Evolutionary conservation across 345 rosid genomes (phyloP).

Genomic region (Abelmoschus esculentus): DNA sequence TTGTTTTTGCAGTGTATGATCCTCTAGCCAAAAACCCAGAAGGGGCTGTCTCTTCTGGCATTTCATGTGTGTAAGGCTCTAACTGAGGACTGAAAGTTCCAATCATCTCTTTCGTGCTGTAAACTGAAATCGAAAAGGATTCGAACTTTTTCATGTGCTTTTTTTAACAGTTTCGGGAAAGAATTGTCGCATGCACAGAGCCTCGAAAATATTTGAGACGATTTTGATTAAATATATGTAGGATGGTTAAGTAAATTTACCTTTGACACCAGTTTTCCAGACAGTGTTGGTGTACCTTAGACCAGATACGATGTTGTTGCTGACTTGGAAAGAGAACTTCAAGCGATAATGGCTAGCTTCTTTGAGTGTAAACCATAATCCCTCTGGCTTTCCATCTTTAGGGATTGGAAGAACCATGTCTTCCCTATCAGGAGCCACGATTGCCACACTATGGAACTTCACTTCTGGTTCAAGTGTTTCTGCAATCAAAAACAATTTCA

Average conservation of each 20-base stretch:
- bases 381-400: conserved; percentile 46
- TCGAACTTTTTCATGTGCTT: no score
- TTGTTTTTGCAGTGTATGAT: conserved; percentile 64
- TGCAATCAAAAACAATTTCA: conserved; percentile 30
- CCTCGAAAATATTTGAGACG: no score
- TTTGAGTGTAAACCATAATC: conserved; percentile 63
- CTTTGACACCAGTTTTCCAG: not conserved
- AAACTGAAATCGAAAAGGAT: conserved; percentile 28
- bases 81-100: conserved; percentile 74
- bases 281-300: conserved; percentile 70
- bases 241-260: not conserved
- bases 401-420: conserved; percentile 56
- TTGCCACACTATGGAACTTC: conserved; percentile 48
- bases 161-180: not conserved
- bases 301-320: conserved; percentile 74
- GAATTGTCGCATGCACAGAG: no score
- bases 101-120: conserved; percentile 62
- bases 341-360: conserved; percentile 61
- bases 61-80: conserved; percentile 55
- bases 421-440: conserved; percentile 49
- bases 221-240: not conserved
- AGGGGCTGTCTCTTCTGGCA: conserved; percentile 67
- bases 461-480: conserved; percentile 79
- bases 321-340: conserved; percentile 55
- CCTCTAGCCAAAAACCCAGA: conserved; percentile 74